Base-by-base conservation (phyloP, 495 filamentous ascomycete genomes). In the Cercophora sp. region DNA sequence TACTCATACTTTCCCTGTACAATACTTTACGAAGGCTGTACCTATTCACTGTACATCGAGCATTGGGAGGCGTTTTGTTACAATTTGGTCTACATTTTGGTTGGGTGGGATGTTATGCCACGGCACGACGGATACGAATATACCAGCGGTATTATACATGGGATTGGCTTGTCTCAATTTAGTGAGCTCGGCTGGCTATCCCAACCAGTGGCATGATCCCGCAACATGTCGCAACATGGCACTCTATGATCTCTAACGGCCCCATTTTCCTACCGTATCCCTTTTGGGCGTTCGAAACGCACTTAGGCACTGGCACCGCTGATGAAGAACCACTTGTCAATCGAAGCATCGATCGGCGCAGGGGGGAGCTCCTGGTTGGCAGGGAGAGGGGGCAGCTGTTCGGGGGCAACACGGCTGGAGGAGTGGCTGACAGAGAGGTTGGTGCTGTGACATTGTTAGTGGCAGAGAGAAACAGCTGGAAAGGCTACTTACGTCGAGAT, bases 311-410 rank as follows among this genome's bases (percentile, higher is more conserved):
- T 88, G 70, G 93, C 93, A 69, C 93, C 93, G 69, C 92, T 96
- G 75, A 99, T 99, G 82, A 96, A 99, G 85, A 99, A 99, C 93
- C 94, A 99, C 82, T 99, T 99, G 83, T 99, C 93, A 66, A 96
- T 95, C 76, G 85, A 93, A 62, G 85, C 83, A 69, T 99, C 93
- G 60, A 97, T 95, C 54, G 91, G 88, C 49, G 88, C 92, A 49
- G 93, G 87, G 16, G 78, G 66, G 13, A 91, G 77, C 59, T 92
- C 84, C 79, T 96, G 81, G 66, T 81, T 75, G 50, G 78, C 71
- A 46, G 90, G 88, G 31, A 96, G 82, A 52, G 79, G 81, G 41
- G 85, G 81, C 50, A 94, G 72, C 70, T 84, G 75, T 60, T 72
- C 70, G 43, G 78, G 71, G 48, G 81, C 77, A 57, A 85, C 80